These are phyloP conservation scores for Colletotrichum sp. DNA, from an alignment of 2,329 filamentous ascomycete genomes.

Conservation along the genomic window DNA sequence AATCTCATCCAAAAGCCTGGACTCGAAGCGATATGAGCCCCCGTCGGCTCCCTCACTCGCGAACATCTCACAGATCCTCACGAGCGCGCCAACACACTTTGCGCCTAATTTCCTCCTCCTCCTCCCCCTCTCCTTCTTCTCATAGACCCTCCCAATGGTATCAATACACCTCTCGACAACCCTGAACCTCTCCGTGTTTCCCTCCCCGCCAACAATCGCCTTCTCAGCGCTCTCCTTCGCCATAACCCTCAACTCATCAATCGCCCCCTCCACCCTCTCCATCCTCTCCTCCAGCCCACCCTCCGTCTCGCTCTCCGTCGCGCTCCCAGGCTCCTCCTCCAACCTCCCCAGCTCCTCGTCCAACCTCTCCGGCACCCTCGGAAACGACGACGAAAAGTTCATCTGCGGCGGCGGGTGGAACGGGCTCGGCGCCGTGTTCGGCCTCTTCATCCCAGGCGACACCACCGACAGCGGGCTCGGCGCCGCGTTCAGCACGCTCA, in stretches of 20 bases:
- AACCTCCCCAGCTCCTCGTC: background rate
- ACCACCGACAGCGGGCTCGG: background rate
- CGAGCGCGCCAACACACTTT: background rate
- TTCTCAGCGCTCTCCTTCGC: conserved; percentile 4
- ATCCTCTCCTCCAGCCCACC: background rate
- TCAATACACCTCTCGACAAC: conserved; percentile 13
- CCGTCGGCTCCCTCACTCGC: conserved; percentile 2
- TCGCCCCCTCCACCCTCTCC: conserved; percentile 1
- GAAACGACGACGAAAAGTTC: conserved; percentile 14
- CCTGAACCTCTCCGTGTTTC: background rate
- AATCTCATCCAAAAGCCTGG: background rate
- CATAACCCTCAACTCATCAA: conserved; percentile 1
- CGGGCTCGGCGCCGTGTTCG: conserved; percentile 1
- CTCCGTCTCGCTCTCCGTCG: background rate
- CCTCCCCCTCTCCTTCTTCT: background rate
- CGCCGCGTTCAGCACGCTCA: background rate
- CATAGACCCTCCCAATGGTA: conserved; percentile 5
- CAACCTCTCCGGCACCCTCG: background rate
- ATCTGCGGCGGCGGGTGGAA: background rate
- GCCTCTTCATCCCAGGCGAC: background rate
- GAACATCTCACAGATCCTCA: conserved; percentile 17
- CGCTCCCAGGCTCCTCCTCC: conserved; percentile 1
- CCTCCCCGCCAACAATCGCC: background rate
- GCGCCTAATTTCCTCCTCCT: background rate
- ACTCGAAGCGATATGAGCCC: background rate